Conservation (phyloP, 1,284 basidiomycete species). For the Fomitopsis betulina region DNA sequence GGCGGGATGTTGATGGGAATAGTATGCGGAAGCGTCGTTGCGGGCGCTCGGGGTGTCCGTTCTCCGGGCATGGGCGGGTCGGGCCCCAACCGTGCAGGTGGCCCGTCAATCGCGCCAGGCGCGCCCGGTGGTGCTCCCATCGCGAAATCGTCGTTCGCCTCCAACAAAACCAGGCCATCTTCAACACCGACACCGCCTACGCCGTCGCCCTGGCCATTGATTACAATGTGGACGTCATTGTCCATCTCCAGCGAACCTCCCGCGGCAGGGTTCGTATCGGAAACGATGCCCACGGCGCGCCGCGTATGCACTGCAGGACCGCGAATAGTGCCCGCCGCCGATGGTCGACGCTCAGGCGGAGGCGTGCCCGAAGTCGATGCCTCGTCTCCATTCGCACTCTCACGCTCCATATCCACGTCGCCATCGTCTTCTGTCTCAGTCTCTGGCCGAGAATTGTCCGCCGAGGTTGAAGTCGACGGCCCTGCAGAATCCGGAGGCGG, state of each 20-base stretch:
- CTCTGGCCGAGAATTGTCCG: constrained; percentile 55
- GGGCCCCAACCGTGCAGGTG: constrained; percentile 18
- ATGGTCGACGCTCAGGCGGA: constrained; percentile 37
- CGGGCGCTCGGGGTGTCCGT: constrained; percentile 26
- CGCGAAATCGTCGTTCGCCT: constrained; percentile 73
- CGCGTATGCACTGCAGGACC: constrained; percentile 27
- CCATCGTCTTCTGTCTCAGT: constrained; percentile 74
- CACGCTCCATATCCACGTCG: constrained; percentile 52
- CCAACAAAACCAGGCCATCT: constrained; percentile 66
- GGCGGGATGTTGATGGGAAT: constrained; percentile 19
- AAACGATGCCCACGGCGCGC: constrained; percentile 59
- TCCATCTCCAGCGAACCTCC: constrained; percentile 41
- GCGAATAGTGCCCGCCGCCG: constrained; percentile 30
- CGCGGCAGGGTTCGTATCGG: constrained; percentile 37
- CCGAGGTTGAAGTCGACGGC: constrained; percentile 50
- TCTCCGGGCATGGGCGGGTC: constrained; percentile 25
- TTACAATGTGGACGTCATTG: constrained; percentile 63
- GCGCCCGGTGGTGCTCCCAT: constrained; percentile 85
- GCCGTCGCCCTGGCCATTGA: constrained; percentile 46
- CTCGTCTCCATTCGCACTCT: constrained; percentile 32
- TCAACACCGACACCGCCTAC: constrained; percentile 55
- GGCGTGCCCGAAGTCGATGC: constrained; percentile 23
- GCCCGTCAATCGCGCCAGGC: constrained; percentile 63
- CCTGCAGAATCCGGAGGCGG: constrained; percentile 25
- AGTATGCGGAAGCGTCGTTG: constrained; percentile 20